Conservation (phyloP, 176 grass and related monocot species). For the Neostapfia colusana region DNA sequence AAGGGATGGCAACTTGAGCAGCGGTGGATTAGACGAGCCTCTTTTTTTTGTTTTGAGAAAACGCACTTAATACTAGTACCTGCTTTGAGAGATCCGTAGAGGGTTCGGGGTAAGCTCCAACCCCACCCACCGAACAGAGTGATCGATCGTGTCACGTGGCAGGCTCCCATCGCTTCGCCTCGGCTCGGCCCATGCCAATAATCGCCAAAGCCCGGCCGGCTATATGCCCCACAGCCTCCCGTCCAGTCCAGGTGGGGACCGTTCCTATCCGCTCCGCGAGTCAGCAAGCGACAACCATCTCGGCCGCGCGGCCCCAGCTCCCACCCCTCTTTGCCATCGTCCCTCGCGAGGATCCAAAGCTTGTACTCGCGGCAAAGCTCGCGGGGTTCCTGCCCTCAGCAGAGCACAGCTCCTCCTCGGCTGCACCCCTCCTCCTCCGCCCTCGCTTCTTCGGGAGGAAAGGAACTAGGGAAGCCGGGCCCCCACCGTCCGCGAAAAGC, state of each 20-base stretch:
- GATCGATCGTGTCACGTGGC: not conserved
- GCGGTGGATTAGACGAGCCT: too few species aligned
- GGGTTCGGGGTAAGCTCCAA: not conserved
- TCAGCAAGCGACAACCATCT: not conserved
- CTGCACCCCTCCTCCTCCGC: not conserved
- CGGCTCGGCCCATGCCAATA: not conserved
- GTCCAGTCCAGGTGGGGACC: not conserved
- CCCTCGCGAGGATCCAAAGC: constrained; percentile 43
- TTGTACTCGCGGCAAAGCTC: constrained; percentile 12
- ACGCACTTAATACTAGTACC: not conserved
- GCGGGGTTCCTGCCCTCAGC: constrained; percentile 12
- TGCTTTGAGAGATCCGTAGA: not conserved
- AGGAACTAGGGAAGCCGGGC: constrained; percentile 39
- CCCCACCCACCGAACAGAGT: not conserved
- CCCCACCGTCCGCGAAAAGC: constrained; percentile 40
- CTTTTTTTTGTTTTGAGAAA: not conserved
- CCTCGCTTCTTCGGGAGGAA: constrained; percentile 54
- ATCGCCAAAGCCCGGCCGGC: not conserved
- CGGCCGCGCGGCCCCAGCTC: not conserved
- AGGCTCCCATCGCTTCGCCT: not conserved
- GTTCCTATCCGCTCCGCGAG: not conserved
- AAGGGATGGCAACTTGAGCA: too few species aligned
- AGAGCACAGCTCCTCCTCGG: not conserved
- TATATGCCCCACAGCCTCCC: not conserved
- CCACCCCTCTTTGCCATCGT: not conserved